These are phyloP conservation scores for Athelia psychrophila DNA, from an alignment of 1,284 basidiomycete species.

Conservation along the genomic window DNA sequence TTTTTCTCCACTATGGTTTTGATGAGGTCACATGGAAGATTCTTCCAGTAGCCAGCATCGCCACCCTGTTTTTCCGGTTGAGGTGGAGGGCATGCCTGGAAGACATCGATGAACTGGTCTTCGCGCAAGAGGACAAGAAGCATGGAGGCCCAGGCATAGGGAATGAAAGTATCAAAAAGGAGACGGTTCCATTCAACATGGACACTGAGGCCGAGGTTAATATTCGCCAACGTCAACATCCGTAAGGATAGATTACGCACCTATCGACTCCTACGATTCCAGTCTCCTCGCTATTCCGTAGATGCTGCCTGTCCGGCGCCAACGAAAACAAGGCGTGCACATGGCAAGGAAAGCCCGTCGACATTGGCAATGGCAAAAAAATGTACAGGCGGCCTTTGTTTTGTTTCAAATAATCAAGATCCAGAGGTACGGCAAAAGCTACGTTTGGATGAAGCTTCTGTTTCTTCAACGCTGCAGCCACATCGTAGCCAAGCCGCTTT, in stretches of 20 bases:
- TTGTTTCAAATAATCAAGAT: background rate
- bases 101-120: conserved; percentile 22
- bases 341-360: conserved; percentile 42
- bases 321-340: conserved; percentile 46
- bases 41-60: conserved; percentile 34
- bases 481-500: conserved; percentile 20
- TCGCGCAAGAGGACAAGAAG: conserved; percentile 18
- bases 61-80: conserved; percentile 26
- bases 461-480: conserved; percentile 20
- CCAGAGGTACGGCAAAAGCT: conserved; percentile 32
- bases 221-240: background rate
- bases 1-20: conserved; percentile 14
- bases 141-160: conserved; percentile 28
- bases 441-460: conserved; percentile 39
- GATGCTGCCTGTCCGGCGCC: conserved; percentile 41
- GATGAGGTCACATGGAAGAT: conserved; percentile 23
- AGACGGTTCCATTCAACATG: conserved; percentile 38
- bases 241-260: conserved; percentile 25
- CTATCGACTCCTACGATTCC: conserved; percentile 37
- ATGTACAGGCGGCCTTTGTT: conserved; percentile 41
- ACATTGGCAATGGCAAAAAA: conserved; percentile 43
- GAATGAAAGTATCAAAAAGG: conserved; percentile 34
- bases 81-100: conserved; percentile 32
- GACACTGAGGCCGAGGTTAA: conserved; percentile 20
- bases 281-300: conserved; percentile 39